These are phyloP conservation scores for Ceratorhiza oryzae-sativae DNA, from an alignment of 1,284 basidiomycete genomes.

Conservation along the genomic window DNA sequence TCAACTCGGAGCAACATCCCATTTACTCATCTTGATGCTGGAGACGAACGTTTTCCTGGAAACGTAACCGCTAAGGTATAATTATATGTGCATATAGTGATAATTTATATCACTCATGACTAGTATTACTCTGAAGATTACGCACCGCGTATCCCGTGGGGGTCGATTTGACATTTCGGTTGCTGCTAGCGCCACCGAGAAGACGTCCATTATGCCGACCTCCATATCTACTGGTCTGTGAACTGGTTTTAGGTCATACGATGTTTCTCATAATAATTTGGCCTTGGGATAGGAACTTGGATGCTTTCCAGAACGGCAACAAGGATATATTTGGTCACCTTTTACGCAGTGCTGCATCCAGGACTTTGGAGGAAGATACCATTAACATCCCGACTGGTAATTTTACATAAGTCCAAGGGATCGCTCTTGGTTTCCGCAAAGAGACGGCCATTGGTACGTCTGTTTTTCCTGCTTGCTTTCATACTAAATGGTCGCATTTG, in stretches of 20 bases:
- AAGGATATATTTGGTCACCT: conserved; percentile 56
- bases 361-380: conserved; percentile 56
- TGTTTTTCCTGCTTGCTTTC: neutral
- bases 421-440: conserved; percentile 57
- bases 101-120: neutral
- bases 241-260: conserved; percentile 51
- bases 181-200: conserved; percentile 57
- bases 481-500: neutral
- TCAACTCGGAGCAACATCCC: conserved; percentile 57
- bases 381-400: conserved; percentile 58
- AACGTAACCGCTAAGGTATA: conserved; percentile 58
- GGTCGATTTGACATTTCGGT: conserved; percentile 57
- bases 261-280: neutral
- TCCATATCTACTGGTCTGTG: conserved; percentile 51
- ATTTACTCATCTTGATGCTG: conserved; percentile 59
- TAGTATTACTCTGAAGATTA: conserved; percentile 51
- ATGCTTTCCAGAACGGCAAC: conserved; percentile 59
- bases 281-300: conserved; percentile 58
- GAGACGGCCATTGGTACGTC: conserved; percentile 55
- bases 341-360: conserved; percentile 53
- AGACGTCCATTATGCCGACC: conserved; percentile 66
- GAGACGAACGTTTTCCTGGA: conserved; percentile 63
- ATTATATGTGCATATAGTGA: neutral
- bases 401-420: conserved; percentile 52
- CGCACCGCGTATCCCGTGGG: conserved; percentile 59